Base-by-base conservation (phyloP, 225 moss, liverwort and hornwort genomes). In the Marchantia paleacea region DNA sequence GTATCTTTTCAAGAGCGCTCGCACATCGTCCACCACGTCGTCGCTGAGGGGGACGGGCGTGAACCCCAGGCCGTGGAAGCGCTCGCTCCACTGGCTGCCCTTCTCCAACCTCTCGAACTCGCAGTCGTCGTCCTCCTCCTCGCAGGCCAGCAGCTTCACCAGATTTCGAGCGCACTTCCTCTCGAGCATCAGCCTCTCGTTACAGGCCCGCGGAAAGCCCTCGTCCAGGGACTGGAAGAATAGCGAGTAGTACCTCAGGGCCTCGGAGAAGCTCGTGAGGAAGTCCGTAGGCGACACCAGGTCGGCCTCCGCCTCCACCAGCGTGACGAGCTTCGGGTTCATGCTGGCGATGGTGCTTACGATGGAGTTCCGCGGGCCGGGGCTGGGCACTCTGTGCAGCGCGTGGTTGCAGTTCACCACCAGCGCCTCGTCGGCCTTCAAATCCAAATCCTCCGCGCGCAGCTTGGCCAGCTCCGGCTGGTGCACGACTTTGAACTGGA, bases 1-100 rank as follows among this genome's bases (percentile, higher is more conserved):
- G 78, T 92, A 89, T 78, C 92, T 89, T 80, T 91, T 90, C 80
- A 92, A 89, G 51, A 92, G 89, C 5, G 92, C 89, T n/a, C 89
- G 91, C 66, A 92, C 89, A 80, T 92, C 92, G 73, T 92, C 91
- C 25, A 91, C 85, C 29, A 84, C 88, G 61, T 92, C 89, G 80
- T 92, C 92, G 70, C 89, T 92, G 84, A 92, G 90, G 69, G 84
- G 84, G 31, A 79, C 74, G 7, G 85, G 81, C 22, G 81, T 48
- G 14, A 89, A 83, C 2, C 84, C 92, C 47, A 83, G 55, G 15
- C 73, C 67, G 8, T 74, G 76, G 65, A 92, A 75, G 51, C 89
- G 86, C 19, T 77, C 80, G 7, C 83, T 90, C 92, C 92, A 92
- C 76, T 89, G 89, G 29, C 75, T 66, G 0, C 89, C 89, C 62